Evolutionary conservation across 441 rosid genomes (phyloP), one percentile per base, ranked within the genome.

Genomic region (Eutrema salsugineum): DNA sequence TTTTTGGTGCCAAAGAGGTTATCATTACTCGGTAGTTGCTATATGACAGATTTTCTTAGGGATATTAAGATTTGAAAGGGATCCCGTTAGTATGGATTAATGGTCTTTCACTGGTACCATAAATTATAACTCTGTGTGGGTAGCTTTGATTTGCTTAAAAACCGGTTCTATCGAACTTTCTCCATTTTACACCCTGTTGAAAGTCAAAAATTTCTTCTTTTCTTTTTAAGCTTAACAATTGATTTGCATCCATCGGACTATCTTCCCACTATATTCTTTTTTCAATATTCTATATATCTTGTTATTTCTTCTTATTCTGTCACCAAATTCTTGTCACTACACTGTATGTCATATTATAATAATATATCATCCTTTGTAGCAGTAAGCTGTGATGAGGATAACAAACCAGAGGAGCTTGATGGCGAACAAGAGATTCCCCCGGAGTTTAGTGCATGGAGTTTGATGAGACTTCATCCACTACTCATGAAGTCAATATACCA

Each of bases 401-500:
- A 69, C 58, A 77, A 61, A 69, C 83, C 65, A 56, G 91, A 79
- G 56, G 86, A 82, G 57, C 77, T 74, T 20, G 80, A 82, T 70
- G 88, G 79, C 16, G 93, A 84, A 74, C 68, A 81, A 51, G 94
- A 82, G 70, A 60, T 42, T 64, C 77, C 72, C 50, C 50, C 64
- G 0, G 86, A 94, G 51, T 90, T 76, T 76, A 43, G 77, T 84
- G 91, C 84, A 46, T 94, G 99, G 99, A 83, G 80, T 84, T 87
- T 82, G 66, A 77, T 92, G 83, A 88, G 99, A 76, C 88, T 94
- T 51, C 97, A 94, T 82, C 93, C 97, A 63, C 49, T 66, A 57
- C 84, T 94, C 70, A 86, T 89, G 94, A 87, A 83, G 73, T 84
- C 97, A 55, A 86, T 94, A 77, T 72, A 44, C 71, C 81, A 80